These are phyloP conservation scores for Cystobasidium pallidum DNA, from an alignment of 1,284 basidiomycete species.

Conservation along the genomic window DNA sequence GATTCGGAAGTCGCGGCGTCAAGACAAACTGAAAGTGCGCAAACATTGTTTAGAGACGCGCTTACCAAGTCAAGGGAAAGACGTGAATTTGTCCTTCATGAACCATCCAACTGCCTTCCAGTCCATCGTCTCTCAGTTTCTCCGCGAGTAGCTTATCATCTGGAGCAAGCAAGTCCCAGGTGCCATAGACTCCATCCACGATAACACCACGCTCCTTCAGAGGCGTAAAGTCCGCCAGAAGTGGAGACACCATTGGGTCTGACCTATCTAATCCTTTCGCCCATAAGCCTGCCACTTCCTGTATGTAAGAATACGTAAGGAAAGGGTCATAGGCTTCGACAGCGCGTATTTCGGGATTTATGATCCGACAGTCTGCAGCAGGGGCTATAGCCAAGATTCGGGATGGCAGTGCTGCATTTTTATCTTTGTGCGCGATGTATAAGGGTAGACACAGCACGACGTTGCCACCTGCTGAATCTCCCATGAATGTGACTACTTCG, in stretches of 20 bases:
- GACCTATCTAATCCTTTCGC: constrained; percentile 25
- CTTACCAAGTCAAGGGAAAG: constrained; percentile 29
- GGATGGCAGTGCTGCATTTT: neutral
- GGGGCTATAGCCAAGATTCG: constrained; percentile 28
- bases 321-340: constrained; percentile 24
- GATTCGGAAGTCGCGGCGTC: neutral
- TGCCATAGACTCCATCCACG: constrained; percentile 25
- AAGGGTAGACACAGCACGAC: constrained; percentile 23
- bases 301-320: constrained; percentile 12
- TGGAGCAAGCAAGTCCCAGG: constrained; percentile 34
- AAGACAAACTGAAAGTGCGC: too few species aligned
- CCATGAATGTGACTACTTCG: constrained; percentile 30
- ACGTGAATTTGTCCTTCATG: constrained; percentile 33
- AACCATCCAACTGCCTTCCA: constrained; percentile 27
- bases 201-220: neutral
- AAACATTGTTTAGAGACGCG: neutral
- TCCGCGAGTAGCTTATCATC: constrained; percentile 30
- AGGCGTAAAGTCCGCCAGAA: constrained; percentile 18
- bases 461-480: constrained; percentile 41
- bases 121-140: constrained; percentile 10
- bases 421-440: neutral
- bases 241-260: constrained; percentile 36
- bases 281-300: constrained; percentile 29
- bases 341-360: constrained; percentile 23
- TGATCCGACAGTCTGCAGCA: constrained; percentile 19